Conservation (phyloP, 257 asterid species). For the Gentiana dahurica region DNA sequence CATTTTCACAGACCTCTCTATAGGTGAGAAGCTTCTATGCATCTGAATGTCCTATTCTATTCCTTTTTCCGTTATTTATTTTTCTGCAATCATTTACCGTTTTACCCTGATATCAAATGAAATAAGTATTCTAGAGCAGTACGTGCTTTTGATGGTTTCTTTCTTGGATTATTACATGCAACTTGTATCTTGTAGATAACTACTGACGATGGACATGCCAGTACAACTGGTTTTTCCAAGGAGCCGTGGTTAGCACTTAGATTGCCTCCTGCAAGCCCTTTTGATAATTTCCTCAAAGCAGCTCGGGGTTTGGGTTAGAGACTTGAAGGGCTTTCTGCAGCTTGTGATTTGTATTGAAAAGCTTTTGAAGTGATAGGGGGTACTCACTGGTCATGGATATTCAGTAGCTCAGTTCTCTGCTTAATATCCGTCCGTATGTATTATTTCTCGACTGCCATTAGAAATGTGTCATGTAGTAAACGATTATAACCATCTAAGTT, state of each 20-base stretch:
- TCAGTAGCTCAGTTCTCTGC: no score
- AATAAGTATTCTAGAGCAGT: no score
- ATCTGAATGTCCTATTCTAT: neutral
- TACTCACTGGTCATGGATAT: neutral
- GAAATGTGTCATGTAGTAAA: no score
- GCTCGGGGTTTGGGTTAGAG: conserved; percentile 59
- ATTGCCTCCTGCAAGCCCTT: conserved; percentile 97
- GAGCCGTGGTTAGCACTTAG: conserved; percentile 70
- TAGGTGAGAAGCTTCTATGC: neutral
- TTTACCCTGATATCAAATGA: no score
- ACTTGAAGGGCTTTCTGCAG: neutral
- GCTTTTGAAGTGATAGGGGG: conserved; percentile 8
- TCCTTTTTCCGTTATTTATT: no score
- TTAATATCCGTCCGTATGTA: no score
- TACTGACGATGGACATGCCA: conserved; percentile 20
- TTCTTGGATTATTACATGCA: no score
- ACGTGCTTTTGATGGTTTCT: no score
- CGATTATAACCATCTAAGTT: no score
- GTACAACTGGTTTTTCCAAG: conserved; percentile 16
- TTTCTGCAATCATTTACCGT: no score
- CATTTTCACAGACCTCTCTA: no score
- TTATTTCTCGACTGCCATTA: no score
- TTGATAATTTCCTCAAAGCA: conserved; percentile 93
- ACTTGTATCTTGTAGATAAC: conserved; percentile 27
- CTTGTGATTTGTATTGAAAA: neutral